Evolutionary conservation across 2,329 filamentous ascomycete species (phyloP).

Genomic region (Plectosphaerella sp.): DNA sequence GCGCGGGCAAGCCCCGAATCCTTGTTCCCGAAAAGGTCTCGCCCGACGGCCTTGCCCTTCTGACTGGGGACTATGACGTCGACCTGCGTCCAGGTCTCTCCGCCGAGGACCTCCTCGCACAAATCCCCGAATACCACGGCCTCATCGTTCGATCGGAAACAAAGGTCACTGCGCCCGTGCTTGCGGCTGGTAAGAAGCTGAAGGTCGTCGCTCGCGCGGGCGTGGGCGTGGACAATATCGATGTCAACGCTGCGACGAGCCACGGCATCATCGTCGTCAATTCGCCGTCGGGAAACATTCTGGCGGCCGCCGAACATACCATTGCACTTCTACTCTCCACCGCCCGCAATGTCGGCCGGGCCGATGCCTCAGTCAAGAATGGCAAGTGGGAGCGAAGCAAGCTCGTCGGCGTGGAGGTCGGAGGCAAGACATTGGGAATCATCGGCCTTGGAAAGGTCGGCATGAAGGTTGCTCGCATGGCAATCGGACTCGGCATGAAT

Average conservation of each 20-base stretch:
- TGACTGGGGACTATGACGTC: slow-evolving; percentile 64
- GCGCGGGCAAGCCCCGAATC: slow-evolving; percentile 36
- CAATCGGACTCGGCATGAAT: slow-evolving; percentile 71
- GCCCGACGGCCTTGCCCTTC: slow-evolving; percentile 67
- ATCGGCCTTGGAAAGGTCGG: slow-evolving; percentile 82
- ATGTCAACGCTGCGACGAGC: slow-evolving; percentile 67
- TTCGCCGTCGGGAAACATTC: slow-evolving; percentile 73
- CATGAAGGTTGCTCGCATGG: slow-evolving; percentile 74
- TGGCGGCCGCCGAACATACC: slow-evolving; percentile 75
- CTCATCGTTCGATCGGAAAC: slow-evolving; percentile 79
- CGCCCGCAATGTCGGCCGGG: slow-evolving; percentile 69
- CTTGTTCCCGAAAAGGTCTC: slow-evolving; percentile 79
- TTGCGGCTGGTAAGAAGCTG: slow-evolving; percentile 62
- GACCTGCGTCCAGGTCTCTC: slow-evolving; percentile 61
- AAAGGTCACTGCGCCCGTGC: slow-evolving; percentile 66
- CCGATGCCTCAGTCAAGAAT: slow-evolving; percentile 63
- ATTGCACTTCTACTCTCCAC: slow-evolving; percentile 70
- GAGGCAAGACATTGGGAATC: slow-evolving; percentile 71
- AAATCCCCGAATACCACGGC: slow-evolving; percentile 69
- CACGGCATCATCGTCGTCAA: slow-evolving; percentile 78
- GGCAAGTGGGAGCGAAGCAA: slow-evolving; percentile 72
- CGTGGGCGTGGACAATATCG: slow-evolving; percentile 79
- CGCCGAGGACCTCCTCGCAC: slow-evolving; percentile 56
- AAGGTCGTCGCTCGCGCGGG: slow-evolving; percentile 77
- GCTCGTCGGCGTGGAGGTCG: slow-evolving; percentile 73